These are phyloP conservation scores for Apiotrichum laibachii DNA, from an alignment of 1,284 basidiomycete genomes.

Conservation along the genomic window DNA sequence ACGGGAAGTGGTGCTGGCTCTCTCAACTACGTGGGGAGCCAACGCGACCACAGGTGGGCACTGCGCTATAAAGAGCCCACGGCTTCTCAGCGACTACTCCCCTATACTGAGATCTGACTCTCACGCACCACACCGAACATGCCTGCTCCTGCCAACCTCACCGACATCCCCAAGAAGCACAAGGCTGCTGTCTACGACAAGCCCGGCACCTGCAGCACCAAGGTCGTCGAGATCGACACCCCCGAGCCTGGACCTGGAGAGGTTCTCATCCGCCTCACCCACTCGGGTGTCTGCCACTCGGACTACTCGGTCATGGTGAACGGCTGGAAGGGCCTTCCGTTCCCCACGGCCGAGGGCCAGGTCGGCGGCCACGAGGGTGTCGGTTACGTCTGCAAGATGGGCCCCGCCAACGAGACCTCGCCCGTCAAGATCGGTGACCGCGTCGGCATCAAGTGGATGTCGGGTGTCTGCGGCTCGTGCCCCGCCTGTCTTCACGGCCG, in stretches of 20 bases:
- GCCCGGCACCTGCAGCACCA: conserved; percentile 16
- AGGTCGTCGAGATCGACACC: conserved; percentile 19
- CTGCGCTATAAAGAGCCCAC: no score
- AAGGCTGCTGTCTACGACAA: conserved; percentile 20
- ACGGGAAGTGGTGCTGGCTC: no score
- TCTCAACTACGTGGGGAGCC: no score
- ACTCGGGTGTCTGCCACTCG: conserved; percentile 22
- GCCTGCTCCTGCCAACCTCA: conserved; percentile 6
- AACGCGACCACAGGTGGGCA: no score
- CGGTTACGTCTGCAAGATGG: conserved; percentile 16
- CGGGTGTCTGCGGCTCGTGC: conserved; percentile 12
- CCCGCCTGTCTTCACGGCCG: conserved; percentile 10
- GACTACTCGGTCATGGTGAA: conserved; percentile 18
- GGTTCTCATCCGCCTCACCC: conserved; percentile 18
- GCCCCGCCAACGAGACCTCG: conserved; percentile 15
- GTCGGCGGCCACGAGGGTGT: conserved; percentile 21
- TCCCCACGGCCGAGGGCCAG: conserved; percentile 13
- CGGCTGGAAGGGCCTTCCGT: conserved; percentile 14
- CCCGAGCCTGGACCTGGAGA: conserved; percentile 17
- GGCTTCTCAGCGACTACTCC: no score
- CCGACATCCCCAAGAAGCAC: conserved; percentile 18
- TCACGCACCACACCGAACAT: not conserved
- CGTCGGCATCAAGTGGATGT: conserved; percentile 21
- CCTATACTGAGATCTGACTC: no score
- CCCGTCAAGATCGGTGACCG: conserved; percentile 20